Evolutionary conservation across 106 monocot genomes (phyloP).

Genomic region (Dendrobium catenatum): DNA sequence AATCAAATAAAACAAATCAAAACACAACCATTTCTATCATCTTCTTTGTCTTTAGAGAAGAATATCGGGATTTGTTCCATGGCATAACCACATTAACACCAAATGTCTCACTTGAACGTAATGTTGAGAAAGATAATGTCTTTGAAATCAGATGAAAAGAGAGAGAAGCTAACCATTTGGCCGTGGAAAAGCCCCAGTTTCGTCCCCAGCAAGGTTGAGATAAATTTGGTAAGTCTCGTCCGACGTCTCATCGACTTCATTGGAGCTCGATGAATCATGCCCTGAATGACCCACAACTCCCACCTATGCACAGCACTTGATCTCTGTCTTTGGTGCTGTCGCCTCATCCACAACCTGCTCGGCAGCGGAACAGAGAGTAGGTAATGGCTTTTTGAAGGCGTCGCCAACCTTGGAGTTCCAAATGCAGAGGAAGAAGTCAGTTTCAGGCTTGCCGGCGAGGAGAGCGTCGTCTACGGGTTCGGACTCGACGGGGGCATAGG

Average conservation of each 20-base stretch:
- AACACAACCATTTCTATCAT: too few relatives aligned
- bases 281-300: neutral
- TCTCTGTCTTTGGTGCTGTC: neutral
- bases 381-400: conserved; percentile 30
- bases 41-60: too few relatives aligned
- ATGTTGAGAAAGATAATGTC: conserved; percentile 24
- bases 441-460: neutral
- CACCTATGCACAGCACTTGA: conserved; percentile 9
- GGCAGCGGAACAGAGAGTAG: neutral
- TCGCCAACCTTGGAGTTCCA: conserved; percentile 90
- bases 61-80: neutral
- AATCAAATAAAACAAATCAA: too few relatives aligned
- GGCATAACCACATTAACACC: neutral
- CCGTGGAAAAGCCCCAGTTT: conserved; percentile 33
- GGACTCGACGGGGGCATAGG: conserved; percentile 4
- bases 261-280: conserved; percentile 29
- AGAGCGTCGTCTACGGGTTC: neutral
- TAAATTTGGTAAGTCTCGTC: conserved; percentile 68
- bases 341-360: conserved; percentile 2
- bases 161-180: conserved; percentile 22
- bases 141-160: conserved; percentile 38
- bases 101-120: conserved; percentile 27
- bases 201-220: conserved; percentile 64
- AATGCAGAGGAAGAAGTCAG: conserved; percentile 74
- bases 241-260: conserved; percentile 25